These are phyloP conservation scores for Hypoxylon sp. DNA, from an alignment of 2,329 filamentous ascomycete genomes.

Conservation along the genomic window DNA sequence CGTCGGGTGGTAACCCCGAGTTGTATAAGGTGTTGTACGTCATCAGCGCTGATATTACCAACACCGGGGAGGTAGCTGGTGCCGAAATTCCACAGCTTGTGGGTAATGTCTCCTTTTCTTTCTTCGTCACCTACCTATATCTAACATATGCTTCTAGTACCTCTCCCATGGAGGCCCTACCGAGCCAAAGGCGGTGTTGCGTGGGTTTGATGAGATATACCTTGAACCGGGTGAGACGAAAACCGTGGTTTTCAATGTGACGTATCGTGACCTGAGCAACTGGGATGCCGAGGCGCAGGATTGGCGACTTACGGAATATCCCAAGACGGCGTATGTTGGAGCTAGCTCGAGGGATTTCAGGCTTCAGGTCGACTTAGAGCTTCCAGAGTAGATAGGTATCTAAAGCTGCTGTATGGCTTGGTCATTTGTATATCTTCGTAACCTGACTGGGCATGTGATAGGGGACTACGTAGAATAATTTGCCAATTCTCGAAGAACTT, in stretches of 20 bases:
- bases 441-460: too few species aligned
- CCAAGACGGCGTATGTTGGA: conserved; percentile 64
- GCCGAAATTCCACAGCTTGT: conserved; percentile 77
- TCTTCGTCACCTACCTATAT: neutral
- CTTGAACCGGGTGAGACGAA: conserved; percentile 72
- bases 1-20: conserved; percentile 69
- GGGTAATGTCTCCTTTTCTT: conserved; percentile 13
- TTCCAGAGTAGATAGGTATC: conserved; percentile 12
- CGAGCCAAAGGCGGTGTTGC: conserved; percentile 72
- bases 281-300: conserved; percentile 82
- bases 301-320: conserved; percentile 69
- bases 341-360: conserved; percentile 50
- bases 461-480: too few species aligned
- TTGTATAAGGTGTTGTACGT: conserved; percentile 76
- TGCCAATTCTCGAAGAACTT: too few species aligned
- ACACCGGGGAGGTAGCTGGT: conserved; percentile 70
- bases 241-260: conserved; percentile 74
- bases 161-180: conserved; percentile 79
- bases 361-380: conserved; percentile 23
- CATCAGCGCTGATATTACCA: conserved; percentile 72
- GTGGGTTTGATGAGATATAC: conserved; percentile 80
- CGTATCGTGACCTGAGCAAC: conserved; percentile 83
- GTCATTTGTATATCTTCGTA: too few species aligned
- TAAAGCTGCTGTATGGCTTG: too few species aligned
- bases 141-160: conserved; percentile 55